These are phyloP conservation scores for Diphasiastrum complanatum DNA, from an alignment of 83 land plant genomes.

Conservation along the genomic window DNA sequence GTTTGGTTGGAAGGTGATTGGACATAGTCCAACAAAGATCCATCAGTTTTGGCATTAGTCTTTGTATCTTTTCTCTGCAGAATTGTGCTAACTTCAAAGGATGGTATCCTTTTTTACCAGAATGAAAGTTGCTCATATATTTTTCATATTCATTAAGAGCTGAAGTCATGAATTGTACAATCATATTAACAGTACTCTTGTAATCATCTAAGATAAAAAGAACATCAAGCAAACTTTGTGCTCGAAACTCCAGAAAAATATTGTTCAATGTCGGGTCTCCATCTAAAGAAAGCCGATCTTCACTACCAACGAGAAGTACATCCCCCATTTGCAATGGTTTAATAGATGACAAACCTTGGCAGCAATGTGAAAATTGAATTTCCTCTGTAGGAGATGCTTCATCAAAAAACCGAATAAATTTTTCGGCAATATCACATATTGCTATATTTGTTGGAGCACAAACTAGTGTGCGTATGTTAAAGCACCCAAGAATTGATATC, in stretches of 20 bases:
- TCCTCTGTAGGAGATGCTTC: neutral
- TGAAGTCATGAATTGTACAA: no score
- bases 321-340: slow-evolving; percentile 10
- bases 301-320: slow-evolving; percentile 16
- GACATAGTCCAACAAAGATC: no score
- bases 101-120: no score
- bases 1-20: no score
- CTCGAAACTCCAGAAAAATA: neutral
- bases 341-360: neutral
- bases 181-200: no score
- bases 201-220: neutral
- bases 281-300: slow-evolving; percentile 8
- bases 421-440: slow-evolving; percentile 14
- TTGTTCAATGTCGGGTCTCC: neutral
- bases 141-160: no score
- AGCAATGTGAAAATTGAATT: neutral
- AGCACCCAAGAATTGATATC: slow-evolving; percentile 1
- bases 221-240: neutral
- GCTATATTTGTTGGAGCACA: slow-evolving; percentile 23
- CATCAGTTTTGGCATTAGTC: no score
- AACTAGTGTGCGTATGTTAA: slow-evolving; percentile 2
- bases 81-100: no score
- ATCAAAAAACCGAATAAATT: slow-evolving; percentile 10
- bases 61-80: no score
- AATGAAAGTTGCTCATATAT: no score